These are phyloP conservation scores for Calocybe cyanea DNA, from an alignment of 768 basidiomycete species.

Conservation along the genomic window DNA sequence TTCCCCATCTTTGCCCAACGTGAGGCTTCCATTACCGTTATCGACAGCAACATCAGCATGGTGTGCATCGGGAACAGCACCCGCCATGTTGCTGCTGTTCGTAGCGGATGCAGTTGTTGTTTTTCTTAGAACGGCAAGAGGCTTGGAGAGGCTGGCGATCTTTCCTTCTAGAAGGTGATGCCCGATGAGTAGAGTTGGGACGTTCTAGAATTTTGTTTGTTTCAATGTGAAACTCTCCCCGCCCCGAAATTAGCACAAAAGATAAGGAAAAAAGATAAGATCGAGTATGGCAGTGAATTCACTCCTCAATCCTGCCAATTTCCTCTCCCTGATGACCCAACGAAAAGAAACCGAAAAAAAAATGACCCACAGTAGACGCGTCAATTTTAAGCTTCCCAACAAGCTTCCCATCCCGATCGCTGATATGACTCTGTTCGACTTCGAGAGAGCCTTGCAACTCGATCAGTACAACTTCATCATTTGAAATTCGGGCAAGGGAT, in stretches of 20 bases:
- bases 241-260: too few species aligned
- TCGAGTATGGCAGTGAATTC: too few species aligned
- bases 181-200: constrained; percentile 77
- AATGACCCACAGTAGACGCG: constrained; percentile 43
- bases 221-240: background rate
- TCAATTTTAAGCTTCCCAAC: constrained; percentile 76
- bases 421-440: constrained; percentile 49
- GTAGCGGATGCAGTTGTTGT: constrained; percentile 18
- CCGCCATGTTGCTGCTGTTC: too few species aligned
- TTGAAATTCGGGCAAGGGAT: constrained; percentile 65
- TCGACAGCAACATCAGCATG: too few species aligned
- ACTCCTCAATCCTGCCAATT: too few species aligned
- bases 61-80: too few species aligned
- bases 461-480: constrained; percentile 77
- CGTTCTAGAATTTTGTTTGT: constrained; percentile 46
- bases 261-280: too few species aligned
- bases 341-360: too few species aligned
- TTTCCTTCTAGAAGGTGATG: constrained; percentile 91
- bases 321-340: too few species aligned
- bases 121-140: constrained; percentile 72
- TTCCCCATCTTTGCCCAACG: background rate
- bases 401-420: constrained; percentile 62
- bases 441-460: constrained; percentile 86
- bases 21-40: too few species aligned
- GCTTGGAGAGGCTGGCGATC: constrained; percentile 70